Conservation (phyloP, 140 eudicot genomes). For the Cichorium intybus region DNA sequence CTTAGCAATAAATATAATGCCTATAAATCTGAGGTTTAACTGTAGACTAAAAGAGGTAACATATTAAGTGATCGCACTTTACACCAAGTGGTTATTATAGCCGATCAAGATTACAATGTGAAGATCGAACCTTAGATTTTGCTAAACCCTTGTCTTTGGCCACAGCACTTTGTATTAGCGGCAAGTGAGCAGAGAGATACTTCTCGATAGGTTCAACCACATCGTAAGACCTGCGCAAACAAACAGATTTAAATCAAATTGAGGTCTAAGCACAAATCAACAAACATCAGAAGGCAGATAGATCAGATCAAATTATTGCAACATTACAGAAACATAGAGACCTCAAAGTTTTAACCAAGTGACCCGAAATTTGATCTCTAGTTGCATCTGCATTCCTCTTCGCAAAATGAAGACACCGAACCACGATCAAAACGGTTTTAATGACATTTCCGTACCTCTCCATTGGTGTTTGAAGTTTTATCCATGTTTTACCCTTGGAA, state of each 20-base stretch:
- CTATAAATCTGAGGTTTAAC: neutral
- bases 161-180: conserved; percentile 39
- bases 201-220: conserved; percentile 48
- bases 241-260: neutral
- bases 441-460: conserved; percentile 35
- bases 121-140: conserved; percentile 51
- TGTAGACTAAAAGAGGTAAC: neutral
- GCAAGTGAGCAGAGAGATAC: conserved; percentile 45
- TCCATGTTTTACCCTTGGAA: conserved; percentile 49
- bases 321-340: neutral
- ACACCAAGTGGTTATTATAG: neutral
- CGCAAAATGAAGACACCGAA: conserved; percentile 56
- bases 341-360: conserved; percentile 44
- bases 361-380: conserved; percentile 36
- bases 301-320: neutral
- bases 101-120: neutral
- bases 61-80: neutral
- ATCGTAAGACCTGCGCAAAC: conserved; percentile 41
- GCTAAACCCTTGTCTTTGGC: conserved; percentile 52
- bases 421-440: conserved; percentile 41
- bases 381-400: conserved; percentile 42
- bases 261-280: neutral
- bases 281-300: neutral
- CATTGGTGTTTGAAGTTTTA: conserved; percentile 48
- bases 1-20: neutral